Percentiles rank a stretch among this genome's conserved stretches.
Evolutionary conservation across 352 stramenopile species (phyloP).

Genomic region (Bremia lactucae): DNA sequence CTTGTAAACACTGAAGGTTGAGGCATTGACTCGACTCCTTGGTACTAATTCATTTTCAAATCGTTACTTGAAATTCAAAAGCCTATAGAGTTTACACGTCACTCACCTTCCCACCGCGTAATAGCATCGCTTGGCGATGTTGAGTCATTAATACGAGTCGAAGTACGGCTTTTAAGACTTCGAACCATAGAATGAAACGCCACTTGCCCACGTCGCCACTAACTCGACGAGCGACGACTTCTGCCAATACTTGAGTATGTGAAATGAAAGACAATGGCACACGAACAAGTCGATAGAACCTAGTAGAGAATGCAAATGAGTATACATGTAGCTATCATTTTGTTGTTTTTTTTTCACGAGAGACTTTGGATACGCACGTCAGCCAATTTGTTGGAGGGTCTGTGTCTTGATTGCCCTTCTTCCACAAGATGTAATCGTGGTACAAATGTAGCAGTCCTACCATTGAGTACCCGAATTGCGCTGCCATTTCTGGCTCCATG

Average conservation of each 20-base stretch:
- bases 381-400: slow-evolving; percentile 12
- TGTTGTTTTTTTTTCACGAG: no score
- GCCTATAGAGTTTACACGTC: not conserved
- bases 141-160: slow-evolving; percentile 58
- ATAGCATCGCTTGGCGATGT: slow-evolving; percentile 41
- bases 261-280: slow-evolving; percentile 68
- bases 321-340: no score
- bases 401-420: slow-evolving; percentile 19
- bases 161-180: slow-evolving; percentile 61
- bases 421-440: slow-evolving; percentile 78
- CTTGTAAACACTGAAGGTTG: slow-evolving; percentile 38
- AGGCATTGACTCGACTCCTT: slow-evolving; percentile 37
- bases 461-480: slow-evolving; percentile 69
- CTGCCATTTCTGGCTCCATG: slow-evolving; percentile 51
- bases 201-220: slow-evolving; percentile 59
- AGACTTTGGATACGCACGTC: no score
- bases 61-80: not conserved
- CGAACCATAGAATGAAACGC: slow-evolving; percentile 71
- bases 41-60: slow-evolving; percentile 39
- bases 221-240: slow-evolving; percentile 64
- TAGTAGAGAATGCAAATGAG: no score
- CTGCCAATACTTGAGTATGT: slow-evolving; percentile 71
- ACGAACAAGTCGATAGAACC: slow-evolving; percentile 41
- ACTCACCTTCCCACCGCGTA: slow-evolving; percentile 46
- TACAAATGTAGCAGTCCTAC: slow-evolving; percentile 67